Percentiles rank a stretch among this genome's conserved stretches.
These are phyloP conservation scores for Erythrophleum ivorense DNA, from an alignment of 331 rosid genomes.

Conservation along the genomic window DNA sequence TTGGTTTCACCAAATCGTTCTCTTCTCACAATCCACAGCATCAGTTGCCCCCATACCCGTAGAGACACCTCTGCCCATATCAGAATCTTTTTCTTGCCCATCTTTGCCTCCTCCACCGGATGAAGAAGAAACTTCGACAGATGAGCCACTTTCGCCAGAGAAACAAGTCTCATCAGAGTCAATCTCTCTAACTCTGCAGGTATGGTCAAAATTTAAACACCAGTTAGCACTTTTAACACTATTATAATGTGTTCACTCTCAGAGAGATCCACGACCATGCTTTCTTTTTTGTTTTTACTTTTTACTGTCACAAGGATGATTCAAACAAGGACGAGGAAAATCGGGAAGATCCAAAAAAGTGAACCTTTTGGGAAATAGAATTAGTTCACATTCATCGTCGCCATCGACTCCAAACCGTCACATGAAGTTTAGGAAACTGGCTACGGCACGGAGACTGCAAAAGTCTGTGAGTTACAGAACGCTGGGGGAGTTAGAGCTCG, in stretches of 20 bases:
- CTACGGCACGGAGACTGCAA: constrained; percentile 35
- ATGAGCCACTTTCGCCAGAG: constrained; percentile 44
- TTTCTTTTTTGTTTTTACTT: constrained; percentile 1
- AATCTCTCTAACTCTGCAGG: constrained; percentile 49
- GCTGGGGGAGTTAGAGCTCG: constrained; percentile 73
- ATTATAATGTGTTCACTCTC: background rate
- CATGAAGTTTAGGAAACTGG: constrained; percentile 24
- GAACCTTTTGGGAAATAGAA: constrained; percentile 36
- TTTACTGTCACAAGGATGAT: constrained; percentile 42
- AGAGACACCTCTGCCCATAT: constrained; percentile 23
- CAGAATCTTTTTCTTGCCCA: constrained; percentile 50
- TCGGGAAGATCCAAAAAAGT: constrained; percentile 36
- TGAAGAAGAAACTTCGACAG: constrained; percentile 48
- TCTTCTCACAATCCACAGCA: constrained; percentile 55
- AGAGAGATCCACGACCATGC: constrained; percentile 20
- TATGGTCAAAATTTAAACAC: constrained; percentile 25
- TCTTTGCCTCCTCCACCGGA: constrained; percentile 40
- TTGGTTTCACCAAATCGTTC: constrained; percentile 77
- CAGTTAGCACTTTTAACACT: background rate
- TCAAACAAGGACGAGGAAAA: constrained; percentile 47
- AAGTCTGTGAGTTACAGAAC: constrained; percentile 71
- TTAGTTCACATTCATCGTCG: constrained; percentile 47
- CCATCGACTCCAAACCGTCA: constrained; percentile 34
- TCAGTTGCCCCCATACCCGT: constrained; percentile 26
- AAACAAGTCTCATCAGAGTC: constrained; percentile 47